These are phyloP conservation scores for Thermoascus crustaceus DNA, from an alignment of 2,329 filamentous ascomycete species.

Conservation along the genomic window DNA sequence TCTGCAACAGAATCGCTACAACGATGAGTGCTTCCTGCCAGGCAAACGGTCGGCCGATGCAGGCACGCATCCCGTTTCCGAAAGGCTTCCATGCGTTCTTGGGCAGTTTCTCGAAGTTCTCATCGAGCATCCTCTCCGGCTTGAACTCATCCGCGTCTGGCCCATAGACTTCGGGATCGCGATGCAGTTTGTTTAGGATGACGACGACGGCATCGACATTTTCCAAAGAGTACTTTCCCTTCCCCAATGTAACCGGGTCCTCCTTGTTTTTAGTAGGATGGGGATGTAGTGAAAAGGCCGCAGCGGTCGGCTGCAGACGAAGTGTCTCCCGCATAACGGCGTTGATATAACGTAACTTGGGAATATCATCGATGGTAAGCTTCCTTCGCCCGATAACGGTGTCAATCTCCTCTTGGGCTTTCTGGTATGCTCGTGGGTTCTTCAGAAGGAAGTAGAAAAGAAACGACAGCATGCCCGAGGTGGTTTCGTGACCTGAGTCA, in stretches of 20 bases:
- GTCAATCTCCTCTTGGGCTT: conserved; percentile 62
- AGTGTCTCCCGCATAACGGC: conserved; percentile 58
- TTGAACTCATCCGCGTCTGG: conserved; percentile 57
- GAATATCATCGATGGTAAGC: conserved; percentile 53
- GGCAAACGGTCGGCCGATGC: conserved; percentile 65
- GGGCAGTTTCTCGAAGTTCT: conserved; percentile 56
- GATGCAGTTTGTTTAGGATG: conserved; percentile 49
- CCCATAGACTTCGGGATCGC: conserved; percentile 58
- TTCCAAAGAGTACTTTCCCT: conserved; percentile 53
- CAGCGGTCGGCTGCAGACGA: conserved; percentile 52
- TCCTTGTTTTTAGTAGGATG: conserved; percentile 34
- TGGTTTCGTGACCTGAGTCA: conserved; percentile 57
- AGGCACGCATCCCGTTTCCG: conserved; percentile 61
- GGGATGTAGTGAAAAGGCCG: conserved; percentile 45
- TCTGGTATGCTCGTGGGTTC: conserved; percentile 51
- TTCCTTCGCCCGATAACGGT: conserved; percentile 51
- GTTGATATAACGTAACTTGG: conserved; percentile 58
- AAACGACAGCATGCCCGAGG: conserved; percentile 59
- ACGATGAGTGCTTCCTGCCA: conserved; percentile 63
- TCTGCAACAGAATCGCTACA: conserved; percentile 58
- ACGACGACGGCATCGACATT: conserved; percentile 44
- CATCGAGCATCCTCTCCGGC: conserved; percentile 65
- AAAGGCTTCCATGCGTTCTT: conserved; percentile 65
- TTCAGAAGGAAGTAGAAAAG: conserved; percentile 57
- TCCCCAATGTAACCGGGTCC: conserved; percentile 43